Conservation (phyloP, 2,329 filamentous ascomycete species). For the Tolypocladium tundrense region DNA sequence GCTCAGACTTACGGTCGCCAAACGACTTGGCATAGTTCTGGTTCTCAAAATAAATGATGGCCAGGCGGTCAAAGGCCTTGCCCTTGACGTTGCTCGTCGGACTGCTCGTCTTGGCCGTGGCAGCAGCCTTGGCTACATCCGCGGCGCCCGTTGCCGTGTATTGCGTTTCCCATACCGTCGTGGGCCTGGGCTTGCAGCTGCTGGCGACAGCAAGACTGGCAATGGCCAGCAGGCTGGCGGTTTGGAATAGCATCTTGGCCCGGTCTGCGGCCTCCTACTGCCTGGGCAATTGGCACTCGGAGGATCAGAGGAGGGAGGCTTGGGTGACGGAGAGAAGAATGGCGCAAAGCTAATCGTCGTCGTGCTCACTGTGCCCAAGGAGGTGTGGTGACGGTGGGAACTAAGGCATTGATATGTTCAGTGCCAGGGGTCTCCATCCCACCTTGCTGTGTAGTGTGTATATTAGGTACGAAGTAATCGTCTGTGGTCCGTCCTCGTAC, state of each 20-base stretch:
- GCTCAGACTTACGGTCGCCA: slow-evolving; percentile 42
- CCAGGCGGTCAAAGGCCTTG: slow-evolving; percentile 61
- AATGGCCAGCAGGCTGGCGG: slow-evolving; percentile 12
- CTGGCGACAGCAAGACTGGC: slow-evolving; percentile 15
- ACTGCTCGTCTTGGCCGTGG: slow-evolving; percentile 49
- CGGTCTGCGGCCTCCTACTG: background rate
- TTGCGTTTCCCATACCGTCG: slow-evolving; percentile 19
- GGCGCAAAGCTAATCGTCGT: too few relatives aligned
- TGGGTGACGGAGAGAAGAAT: background rate
- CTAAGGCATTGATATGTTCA: background rate
- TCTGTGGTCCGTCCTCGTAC: background rate
- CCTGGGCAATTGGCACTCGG: background rate
- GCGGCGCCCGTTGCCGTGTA: slow-evolving; percentile 42
- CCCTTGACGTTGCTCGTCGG: slow-evolving; percentile 57
- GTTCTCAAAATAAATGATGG: slow-evolving; percentile 70
- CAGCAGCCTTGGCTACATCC: slow-evolving; percentile 44
- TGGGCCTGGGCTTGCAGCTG: slow-evolving; percentile 1
- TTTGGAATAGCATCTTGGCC: slow-evolving; percentile 8
- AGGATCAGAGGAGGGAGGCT: background rate
- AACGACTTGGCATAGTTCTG: slow-evolving; percentile 56
- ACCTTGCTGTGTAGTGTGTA: background rate
- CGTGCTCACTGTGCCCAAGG: background rate
- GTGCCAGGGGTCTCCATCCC: background rate
- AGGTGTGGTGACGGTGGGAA: background rate
- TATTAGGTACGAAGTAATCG: background rate